phyloP scores from a whole-genome alignment of 371 early-diverging fungal genomes.

The Mucor sp. region DNA sequence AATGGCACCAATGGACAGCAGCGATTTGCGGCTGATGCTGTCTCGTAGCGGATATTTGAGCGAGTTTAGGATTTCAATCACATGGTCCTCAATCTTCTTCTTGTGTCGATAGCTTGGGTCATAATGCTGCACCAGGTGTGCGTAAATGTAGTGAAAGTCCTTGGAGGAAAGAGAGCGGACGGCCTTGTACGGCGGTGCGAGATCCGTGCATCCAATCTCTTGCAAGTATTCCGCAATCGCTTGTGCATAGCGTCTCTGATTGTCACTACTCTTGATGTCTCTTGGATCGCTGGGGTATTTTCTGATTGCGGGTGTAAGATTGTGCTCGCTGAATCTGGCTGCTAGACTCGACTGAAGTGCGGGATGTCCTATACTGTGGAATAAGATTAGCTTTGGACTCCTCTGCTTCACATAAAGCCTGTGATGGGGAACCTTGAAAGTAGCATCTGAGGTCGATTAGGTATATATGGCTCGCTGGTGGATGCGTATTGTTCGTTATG shows the following conservation, averaged over 20 bases:
- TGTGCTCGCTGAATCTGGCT: not conserved
- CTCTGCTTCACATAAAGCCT: not conserved
- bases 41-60: constrained; percentile 7
- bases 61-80: not conserved
- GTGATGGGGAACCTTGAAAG: not conserved
- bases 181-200: not conserved
- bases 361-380: not conserved
- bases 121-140: not conserved
- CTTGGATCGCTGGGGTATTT: not conserved
- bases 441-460: not conserved
- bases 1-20: constrained; percentile 11
- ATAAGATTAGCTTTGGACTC: not conserved
- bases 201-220: not conserved
- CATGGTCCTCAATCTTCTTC: constrained; percentile 12
- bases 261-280: not conserved
- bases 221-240: constrained; percentile 3
- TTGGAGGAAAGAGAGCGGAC: not conserved
- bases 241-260: not conserved
- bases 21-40: constrained; percentile 1
- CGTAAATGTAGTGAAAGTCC: constrained; percentile 5
- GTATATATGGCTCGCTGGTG: not conserved
- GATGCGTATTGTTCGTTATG: not conserved
- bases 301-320: not conserved
- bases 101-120: not conserved
- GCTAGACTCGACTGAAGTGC: not conserved